These are phyloP conservation scores for Diospyros kaki DNA, from an alignment of 148 eudicot genomes.

Conservation along the genomic window DNA sequence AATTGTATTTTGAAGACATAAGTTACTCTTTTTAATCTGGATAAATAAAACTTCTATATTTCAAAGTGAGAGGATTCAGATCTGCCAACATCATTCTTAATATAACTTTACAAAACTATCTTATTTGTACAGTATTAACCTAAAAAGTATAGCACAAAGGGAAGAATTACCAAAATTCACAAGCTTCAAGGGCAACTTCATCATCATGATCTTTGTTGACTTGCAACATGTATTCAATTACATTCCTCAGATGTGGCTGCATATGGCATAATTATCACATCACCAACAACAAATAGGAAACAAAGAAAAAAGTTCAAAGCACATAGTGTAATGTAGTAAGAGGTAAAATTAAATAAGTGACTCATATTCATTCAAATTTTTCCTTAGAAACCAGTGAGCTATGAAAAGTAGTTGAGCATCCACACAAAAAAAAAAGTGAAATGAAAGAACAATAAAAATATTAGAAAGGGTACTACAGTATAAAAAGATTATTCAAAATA, in stretches of 20 bases:
- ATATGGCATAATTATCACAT: conserved; percentile 5
- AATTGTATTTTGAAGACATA: too few species aligned
- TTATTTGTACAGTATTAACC: too few species aligned
- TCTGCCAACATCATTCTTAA: too few species aligned
- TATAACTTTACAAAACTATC: too few species aligned
- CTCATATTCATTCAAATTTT: too few species aligned
- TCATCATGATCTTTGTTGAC: conserved; percentile 91
- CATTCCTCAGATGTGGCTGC: conserved; percentile 88
- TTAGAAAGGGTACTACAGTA: background rate
- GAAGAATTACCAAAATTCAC: conserved; percentile 85
- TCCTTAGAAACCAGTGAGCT: background rate
- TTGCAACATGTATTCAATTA: conserved; percentile 83
- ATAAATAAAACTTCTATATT: too few species aligned
- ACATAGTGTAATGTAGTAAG: background rate
- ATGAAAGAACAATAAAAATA: background rate
- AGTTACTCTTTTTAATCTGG: too few species aligned
- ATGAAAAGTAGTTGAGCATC: too few species aligned
- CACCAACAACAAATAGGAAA: background rate
- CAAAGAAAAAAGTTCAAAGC: background rate
- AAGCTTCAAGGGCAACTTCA: conserved; percentile 98
- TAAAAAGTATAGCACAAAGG: background rate
- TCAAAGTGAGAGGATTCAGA: too few species aligned
- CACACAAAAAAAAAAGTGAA: background rate
- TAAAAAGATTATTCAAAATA: background rate
- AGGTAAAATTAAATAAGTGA: background rate